phyloP scores from a whole-genome alignment of 768 basidiomycete genomes.

The Leccinum sublutescens region DNA sequence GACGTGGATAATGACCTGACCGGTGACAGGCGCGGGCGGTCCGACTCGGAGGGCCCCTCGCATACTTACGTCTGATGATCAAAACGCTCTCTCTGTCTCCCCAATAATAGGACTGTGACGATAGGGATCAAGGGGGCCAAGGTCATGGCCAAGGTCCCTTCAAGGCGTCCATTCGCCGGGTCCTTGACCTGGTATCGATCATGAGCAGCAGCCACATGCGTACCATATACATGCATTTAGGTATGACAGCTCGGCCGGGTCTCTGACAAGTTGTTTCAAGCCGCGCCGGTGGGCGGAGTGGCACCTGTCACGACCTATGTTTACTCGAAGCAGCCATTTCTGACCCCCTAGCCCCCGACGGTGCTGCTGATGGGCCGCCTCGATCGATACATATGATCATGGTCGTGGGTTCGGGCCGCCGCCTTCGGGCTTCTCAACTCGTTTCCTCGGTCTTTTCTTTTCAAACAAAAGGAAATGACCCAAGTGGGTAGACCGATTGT shows the following conservation, averaged over 20 bases:
- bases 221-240: background rate
- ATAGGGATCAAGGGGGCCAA: background rate
- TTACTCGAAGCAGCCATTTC: background rate
- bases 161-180: background rate
- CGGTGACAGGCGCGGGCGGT: background rate
- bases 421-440: background rate
- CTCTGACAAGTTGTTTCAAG: background rate
- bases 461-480: background rate
- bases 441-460: background rate
- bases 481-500: conserved; percentile 7
- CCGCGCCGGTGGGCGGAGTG: background rate
- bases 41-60: background rate
- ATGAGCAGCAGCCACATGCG: background rate
- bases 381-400: background rate
- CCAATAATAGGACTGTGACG: background rate
- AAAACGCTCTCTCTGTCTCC: background rate
- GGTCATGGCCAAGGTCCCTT: background rate
- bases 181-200: background rate
- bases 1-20: background rate
- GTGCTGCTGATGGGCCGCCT: background rate
- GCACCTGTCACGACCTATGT: background rate
- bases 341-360: background rate
- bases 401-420: background rate
- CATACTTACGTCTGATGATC: background rate
- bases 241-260: background rate